A percentile compares a stretch with the other conserved stretches of the same genome.
phyloP scores from a whole-genome alignment of 305 asterid genomes.

The Fraxinus paxiana region DNA sequence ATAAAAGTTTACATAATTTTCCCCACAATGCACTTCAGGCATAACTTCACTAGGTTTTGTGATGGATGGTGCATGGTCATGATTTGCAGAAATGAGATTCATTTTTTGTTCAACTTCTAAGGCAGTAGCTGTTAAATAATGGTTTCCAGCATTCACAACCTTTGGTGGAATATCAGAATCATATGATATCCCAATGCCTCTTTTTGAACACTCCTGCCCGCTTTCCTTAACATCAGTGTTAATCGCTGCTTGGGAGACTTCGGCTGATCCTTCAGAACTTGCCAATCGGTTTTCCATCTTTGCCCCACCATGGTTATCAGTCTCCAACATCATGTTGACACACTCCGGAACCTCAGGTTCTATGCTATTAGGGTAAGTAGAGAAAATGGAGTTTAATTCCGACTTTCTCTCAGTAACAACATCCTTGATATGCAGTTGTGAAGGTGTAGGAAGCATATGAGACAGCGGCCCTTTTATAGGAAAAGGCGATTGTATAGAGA shows the following conservation, averaged over 20 bases:
- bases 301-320: slow-evolving; percentile 32
- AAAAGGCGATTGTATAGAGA: slow-evolving; percentile 34
- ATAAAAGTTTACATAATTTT: slow-evolving; percentile 60
- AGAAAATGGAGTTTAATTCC: slow-evolving; percentile 29
- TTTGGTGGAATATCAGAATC: slow-evolving; percentile 36
- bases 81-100: slow-evolving; percentile 27
- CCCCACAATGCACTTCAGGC: slow-evolving; percentile 30
- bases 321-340: slow-evolving; percentile 31
- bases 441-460: slow-evolving; percentile 26
- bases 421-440: slow-evolving; percentile 26
- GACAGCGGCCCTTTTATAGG: slow-evolving; percentile 26
- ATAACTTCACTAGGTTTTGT: slow-evolving; percentile 18
- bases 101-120: slow-evolving; percentile 29
- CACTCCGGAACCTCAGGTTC: slow-evolving; percentile 40
- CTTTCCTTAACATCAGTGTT: slow-evolving; percentile 32
- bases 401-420: slow-evolving; percentile 36
- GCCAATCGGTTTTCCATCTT: slow-evolving; percentile 50
- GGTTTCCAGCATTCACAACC: slow-evolving; percentile 32
- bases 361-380: slow-evolving; percentile 30
- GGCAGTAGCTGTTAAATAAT: slow-evolving; percentile 15
- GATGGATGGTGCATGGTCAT: slow-evolving; percentile 19
- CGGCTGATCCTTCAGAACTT: slow-evolving; percentile 73
- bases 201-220: slow-evolving; percentile 29
- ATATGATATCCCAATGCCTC: slow-evolving; percentile 32
- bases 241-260: slow-evolving; percentile 53